A percentile compares a stretch with the other conserved stretches of the same genome.
Conservation (phyloP, 352 stramenopile species). For the Aphanomyces astaci region DNA sequence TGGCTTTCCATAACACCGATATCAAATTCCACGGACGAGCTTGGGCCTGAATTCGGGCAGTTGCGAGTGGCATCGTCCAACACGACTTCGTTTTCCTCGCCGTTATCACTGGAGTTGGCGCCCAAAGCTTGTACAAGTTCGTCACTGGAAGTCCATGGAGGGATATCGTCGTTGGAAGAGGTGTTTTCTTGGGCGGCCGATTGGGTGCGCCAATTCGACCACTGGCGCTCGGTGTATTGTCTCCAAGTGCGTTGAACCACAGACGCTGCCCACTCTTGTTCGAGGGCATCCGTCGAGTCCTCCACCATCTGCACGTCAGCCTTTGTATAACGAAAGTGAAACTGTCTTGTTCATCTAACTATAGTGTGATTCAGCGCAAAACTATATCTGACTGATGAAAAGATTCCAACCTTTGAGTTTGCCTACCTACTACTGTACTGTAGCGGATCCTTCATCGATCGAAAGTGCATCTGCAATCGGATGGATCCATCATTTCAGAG, state of each 20-base stretch:
- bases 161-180: not conserved
- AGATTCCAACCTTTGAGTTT: too few species aligned
- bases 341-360: too few species aligned
- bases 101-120: not conserved
- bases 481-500: too few species aligned
- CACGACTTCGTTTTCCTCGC: not conserved
- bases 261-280: conserved; percentile 13
- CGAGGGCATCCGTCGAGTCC: conserved; percentile 4
- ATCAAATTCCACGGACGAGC: too few species aligned
- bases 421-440: too few species aligned
- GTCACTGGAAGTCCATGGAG: not conserved
- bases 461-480: too few species aligned
- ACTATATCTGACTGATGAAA: too few species aligned
- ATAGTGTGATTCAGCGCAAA: too few species aligned
- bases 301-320: not conserved
- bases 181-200: not conserved
- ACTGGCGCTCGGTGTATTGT: conserved; percentile 13
- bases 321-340: not conserved
- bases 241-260: conserved; percentile 17
- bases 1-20: too few species aligned
- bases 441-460: too few species aligned
- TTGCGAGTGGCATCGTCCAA: too few species aligned
- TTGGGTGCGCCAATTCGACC: not conserved
- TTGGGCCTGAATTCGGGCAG: too few species aligned
- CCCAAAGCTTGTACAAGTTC: not conserved